These are phyloP conservation scores for Neurospora sp. DNA, from an alignment of 495 filamentous ascomycete genomes.

Conservation along the genomic window DNA sequence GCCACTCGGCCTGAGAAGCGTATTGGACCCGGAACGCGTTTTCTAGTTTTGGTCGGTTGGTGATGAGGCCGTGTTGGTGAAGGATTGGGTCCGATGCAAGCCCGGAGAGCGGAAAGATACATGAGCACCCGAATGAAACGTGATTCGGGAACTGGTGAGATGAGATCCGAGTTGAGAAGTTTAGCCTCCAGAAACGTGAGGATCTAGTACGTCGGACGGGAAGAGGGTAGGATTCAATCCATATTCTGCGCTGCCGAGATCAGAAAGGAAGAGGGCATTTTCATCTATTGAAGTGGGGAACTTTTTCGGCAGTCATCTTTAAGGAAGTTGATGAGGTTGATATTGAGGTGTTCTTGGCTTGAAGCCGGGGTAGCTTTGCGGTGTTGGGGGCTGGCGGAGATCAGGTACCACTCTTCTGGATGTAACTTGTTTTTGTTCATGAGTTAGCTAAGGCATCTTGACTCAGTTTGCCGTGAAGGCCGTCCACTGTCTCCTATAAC, in stretches of 20 bases:
- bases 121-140: not conserved
- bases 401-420: not conserved
- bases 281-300: conserved; percentile 11
- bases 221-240: not conserved
- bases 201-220: not conserved
- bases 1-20: not conserved
- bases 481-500: not conserved
- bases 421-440: not conserved
- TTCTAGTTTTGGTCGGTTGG: not conserved
- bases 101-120: not conserved
- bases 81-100: not conserved
- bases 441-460: too few species aligned
- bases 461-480: not conserved
- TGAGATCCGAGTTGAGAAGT: not conserved
- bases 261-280: not conserved
- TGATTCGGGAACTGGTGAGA: not conserved
- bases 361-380: conserved; percentile 5
- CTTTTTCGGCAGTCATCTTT: conserved; percentile 13
- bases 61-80: not conserved
- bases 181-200: not conserved
- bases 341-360: conserved; percentile 11
- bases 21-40: not conserved
- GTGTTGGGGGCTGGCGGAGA: not conserved
- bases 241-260: not conserved
- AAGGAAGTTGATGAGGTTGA: conserved; percentile 6